Base-by-base conservation (phyloP, 1,284 basidiomycete genomes). In the Cryptococcus deneoformans region DNA sequence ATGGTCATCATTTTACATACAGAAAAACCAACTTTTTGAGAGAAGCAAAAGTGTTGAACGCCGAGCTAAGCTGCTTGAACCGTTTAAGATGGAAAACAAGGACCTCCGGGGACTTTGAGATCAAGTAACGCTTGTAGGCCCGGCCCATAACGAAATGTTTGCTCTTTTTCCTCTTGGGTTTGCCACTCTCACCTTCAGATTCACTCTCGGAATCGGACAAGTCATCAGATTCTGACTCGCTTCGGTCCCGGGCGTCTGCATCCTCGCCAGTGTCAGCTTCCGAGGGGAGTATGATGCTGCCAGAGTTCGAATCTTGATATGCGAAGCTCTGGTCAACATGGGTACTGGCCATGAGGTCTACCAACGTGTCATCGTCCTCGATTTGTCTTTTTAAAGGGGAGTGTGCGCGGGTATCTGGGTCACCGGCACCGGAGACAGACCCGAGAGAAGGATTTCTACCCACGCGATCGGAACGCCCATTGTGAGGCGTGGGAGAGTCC, bases 121-220 rank as follows among this genome's bases (percentile, higher is more conserved):
- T 90, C 59, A 97, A 85, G 76, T 95, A 97, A 7, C 93, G 87
- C 78, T 97, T 97, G 79, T 90, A 92, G 12, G 92, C 92, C 6
- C 89, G 82, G 1, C 90, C 85, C 72, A 88, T 82, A 51, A 95
- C 81, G 56, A 86, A 75, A 62, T 74, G 72, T 44, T 67, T 69
- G 54, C 64, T 66, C 52, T 73, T 69, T 16, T 62, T 66, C 39
- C 63, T 65, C 9, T 62, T 57, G 12, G 51, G 42, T 11, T 53
- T 46, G 6, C 50, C 34, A 7, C 61, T 52, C 11, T 56, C 51
- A 20, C 20, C 12, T 29, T n/a, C 35, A 9, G 46, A 14, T 14
- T 50, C 12, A 38, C 49, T 10, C 50, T 75, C 73, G 8, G 68
- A 65, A 56, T 72, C 67, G 10, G 69, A 71, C 45, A 75, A 52